phyloP scores from a whole-genome alignment of 148 eudicot species.

The Chenopodium album region DNA sequence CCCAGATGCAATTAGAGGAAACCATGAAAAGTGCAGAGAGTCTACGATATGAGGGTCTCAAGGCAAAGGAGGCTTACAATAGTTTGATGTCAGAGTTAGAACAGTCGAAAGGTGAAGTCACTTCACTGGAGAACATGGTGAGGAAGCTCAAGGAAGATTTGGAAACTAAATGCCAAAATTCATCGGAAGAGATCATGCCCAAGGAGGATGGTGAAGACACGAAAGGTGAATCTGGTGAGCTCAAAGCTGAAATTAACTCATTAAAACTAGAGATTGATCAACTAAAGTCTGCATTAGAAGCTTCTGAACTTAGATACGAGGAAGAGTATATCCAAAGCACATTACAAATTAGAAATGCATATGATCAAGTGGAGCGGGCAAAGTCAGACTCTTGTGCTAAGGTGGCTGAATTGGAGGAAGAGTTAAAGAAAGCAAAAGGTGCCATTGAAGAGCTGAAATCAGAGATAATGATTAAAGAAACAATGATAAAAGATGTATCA shows the following conservation, averaged over 20 bases:
- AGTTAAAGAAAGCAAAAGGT: constrained; percentile 40
- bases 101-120: constrained; percentile 50
- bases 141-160: constrained; percentile 43
- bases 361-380: constrained; percentile 57
- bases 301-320: constrained; percentile 61
- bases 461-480: constrained; percentile 40
- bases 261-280: constrained; percentile 48
- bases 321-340: constrained; percentile 74
- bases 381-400: constrained; percentile 50
- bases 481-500: constrained; percentile 30
- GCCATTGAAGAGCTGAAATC: constrained; percentile 52
- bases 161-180: constrained; percentile 10
- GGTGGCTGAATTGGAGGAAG: constrained; percentile 51
- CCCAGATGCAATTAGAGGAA: constrained; percentile 55
- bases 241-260: constrained; percentile 50
- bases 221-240: constrained; percentile 35
- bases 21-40: constrained; percentile 49
- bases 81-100: constrained; percentile 51
- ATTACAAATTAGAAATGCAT: constrained; percentile 66
- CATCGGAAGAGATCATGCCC: constrained; percentile 11
- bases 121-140: constrained; percentile 48
- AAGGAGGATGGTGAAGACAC: constrained; percentile 23
- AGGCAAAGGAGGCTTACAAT: constrained; percentile 50
- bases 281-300: constrained; percentile 57
- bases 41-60: constrained; percentile 42